phyloP scores from a whole-genome alignment of 1,139 yeast species.

The Tardiomyces depauwii region DNA sequence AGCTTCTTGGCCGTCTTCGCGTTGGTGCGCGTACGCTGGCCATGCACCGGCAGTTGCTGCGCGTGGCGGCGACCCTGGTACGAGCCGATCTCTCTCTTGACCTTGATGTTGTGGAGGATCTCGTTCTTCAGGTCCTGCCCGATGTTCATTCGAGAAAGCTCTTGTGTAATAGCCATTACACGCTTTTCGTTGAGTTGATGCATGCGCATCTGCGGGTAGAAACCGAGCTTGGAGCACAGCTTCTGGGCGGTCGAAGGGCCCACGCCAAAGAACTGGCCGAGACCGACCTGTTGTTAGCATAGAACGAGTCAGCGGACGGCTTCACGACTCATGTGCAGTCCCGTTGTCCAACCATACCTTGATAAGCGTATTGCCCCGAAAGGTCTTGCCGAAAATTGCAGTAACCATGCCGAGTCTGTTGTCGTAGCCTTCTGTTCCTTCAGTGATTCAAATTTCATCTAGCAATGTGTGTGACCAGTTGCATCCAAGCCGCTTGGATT shows the following conservation, averaged over 20 bases:
- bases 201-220: slow-evolving; percentile 91
- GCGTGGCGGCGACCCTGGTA: slow-evolving; percentile 88
- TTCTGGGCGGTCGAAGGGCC: slow-evolving; percentile 65
- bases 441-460: too few species aligned
- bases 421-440: too few species aligned
- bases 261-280: slow-evolving; percentile 78
- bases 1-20: slow-evolving; percentile 81
- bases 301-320: too few species aligned
- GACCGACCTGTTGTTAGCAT: slow-evolving; percentile 43
- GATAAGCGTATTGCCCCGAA: slow-evolving; percentile 30
- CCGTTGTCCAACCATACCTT: slow-evolving; percentile 3
- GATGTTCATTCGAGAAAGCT: slow-evolving; percentile 67
- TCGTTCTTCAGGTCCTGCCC: slow-evolving; percentile 80
- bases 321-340: too few species aligned
- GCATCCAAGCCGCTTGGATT: too few species aligned
- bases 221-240: slow-evolving; percentile 78
- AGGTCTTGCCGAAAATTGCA: slow-evolving; percentile 30
- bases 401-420: slow-evolving; percentile 20
- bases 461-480: too few species aligned
- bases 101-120: slow-evolving; percentile 64
- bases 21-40: slow-evolving; percentile 87
- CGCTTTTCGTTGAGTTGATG: slow-evolving; percentile 86
- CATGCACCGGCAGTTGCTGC: slow-evolving; percentile 70
- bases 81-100: slow-evolving; percentile 75
- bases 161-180: slow-evolving; percentile 76